These are phyloP conservation scores for Cladophialophora bantiana DNA, from an alignment of 2,329 filamentous ascomycete genomes.

Conservation along the genomic window DNA sequence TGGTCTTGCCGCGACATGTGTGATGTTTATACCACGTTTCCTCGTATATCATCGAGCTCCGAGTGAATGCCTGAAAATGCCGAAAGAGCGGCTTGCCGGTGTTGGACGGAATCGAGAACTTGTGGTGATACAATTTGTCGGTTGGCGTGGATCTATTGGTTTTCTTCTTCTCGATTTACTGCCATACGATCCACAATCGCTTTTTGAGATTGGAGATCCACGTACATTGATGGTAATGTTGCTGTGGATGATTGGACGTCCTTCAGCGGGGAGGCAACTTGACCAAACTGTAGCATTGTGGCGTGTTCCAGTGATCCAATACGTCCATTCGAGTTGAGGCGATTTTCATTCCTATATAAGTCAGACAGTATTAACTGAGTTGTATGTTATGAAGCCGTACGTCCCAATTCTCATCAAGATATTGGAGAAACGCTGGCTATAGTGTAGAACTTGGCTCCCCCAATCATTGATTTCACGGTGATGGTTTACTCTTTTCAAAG, in stretches of 20 bases:
- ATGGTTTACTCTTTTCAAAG: not conserved
- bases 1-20: not conserved
- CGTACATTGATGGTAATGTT: not conserved
- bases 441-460: not conserved
- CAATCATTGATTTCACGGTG: not conserved
- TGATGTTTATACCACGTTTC: not conserved
- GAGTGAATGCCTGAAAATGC: not conserved
- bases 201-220: not conserved
- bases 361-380: not conserved
- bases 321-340: not conserved
- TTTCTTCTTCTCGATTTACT: not conserved
- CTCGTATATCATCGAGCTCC: not conserved
- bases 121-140: not conserved
- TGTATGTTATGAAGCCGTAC: not conserved
- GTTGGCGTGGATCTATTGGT: not conserved
- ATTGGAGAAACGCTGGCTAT: not conserved
- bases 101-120: not conserved
- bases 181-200: not conserved
- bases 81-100: not conserved
- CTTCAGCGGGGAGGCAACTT: not conserved
- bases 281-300: not conserved
- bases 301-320: not conserved
- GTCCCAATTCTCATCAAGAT: slow-evolving; percentile 1
- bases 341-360: not conserved
- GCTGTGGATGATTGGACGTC: slow-evolving; percentile 3